Evolutionary conservation across 2,329 filamentous ascomycete species (phyloP).

Genomic region (Diaporthe eres): DNA sequence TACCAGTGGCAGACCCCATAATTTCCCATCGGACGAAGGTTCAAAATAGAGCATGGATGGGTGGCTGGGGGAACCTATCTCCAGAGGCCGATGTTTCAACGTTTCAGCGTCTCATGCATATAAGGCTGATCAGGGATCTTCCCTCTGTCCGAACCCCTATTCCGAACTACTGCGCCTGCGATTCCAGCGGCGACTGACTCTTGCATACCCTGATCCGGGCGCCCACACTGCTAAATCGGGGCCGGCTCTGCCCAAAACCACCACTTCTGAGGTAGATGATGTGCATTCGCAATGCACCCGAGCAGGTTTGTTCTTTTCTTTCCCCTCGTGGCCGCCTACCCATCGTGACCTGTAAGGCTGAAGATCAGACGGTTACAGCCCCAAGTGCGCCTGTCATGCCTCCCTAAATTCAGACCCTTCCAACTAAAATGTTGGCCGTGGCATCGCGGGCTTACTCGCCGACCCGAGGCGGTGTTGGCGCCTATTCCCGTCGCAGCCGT

Average conservation of each 20-base stretch:
- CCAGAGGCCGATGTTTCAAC: constrained; percentile 29
- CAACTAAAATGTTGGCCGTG: neutral
- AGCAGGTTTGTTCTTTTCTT: constrained; percentile 6
- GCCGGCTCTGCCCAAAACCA: constrained; percentile 20
- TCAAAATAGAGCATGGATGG: constrained; percentile 13
- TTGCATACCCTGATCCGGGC: constrained; percentile 10
- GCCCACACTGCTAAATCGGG: constrained; percentile 21
- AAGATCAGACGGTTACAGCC: constrained; percentile 33
- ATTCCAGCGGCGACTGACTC: constrained; percentile 20
- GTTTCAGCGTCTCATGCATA: constrained; percentile 35
- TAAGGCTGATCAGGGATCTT: constrained; percentile 29
- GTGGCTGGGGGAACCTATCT: constrained; percentile 33
- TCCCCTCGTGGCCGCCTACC: neutral
- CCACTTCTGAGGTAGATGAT: constrained; percentile 32
- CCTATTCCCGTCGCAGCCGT: neutral
- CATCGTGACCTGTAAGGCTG: constrained; percentile 29
- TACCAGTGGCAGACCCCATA: constrained; percentile 3
- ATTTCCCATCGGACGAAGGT: constrained; percentile 29
- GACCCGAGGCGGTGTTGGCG: neutral
- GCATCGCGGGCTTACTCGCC: constrained; percentile 19
- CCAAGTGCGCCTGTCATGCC: constrained; percentile 20
- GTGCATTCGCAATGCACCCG: constrained; percentile 13
- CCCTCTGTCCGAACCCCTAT: constrained; percentile 32
- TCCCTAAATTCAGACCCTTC: neutral
- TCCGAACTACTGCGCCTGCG: constrained; percentile 5